Conservation (phyloP, 2,329 filamentous ascomycete genomes). For the Pseudogymnoascus sp. region DNA sequence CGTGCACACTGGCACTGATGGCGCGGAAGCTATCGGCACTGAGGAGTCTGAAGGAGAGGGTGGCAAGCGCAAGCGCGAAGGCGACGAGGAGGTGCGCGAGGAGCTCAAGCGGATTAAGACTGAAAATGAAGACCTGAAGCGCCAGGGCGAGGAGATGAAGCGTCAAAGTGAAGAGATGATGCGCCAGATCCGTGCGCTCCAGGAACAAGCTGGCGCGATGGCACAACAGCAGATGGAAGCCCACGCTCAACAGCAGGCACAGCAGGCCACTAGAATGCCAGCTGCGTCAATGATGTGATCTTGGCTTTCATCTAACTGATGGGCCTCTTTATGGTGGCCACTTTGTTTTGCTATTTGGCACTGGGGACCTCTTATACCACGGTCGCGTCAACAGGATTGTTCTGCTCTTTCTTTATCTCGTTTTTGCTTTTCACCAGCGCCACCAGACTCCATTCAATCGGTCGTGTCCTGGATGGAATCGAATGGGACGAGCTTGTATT, state of each 20-base stretch:
- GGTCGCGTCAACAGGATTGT: neutral
- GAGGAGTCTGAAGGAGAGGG: slow-evolving; percentile 38
- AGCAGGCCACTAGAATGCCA: slow-evolving; percentile 10
- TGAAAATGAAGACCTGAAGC: slow-evolving; percentile 56
- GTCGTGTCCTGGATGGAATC: slow-evolving; percentile 1
- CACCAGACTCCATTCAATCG: neutral
- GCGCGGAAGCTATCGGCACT: slow-evolving; percentile 30
- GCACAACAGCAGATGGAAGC: slow-evolving; percentile 4
- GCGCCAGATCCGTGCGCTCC: slow-evolving; percentile 14
- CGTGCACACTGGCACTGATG: slow-evolving; percentile 61
- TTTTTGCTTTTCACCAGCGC: neutral
- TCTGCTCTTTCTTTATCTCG: neutral
- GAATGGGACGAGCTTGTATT: slow-evolving; percentile 4
- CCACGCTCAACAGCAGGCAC: slow-evolving; percentile 3
- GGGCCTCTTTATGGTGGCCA: neutral
- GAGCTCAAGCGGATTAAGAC: slow-evolving; percentile 61
- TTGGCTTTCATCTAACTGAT: neutral
- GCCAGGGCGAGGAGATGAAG: slow-evolving; percentile 44
- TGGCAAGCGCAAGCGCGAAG: slow-evolving; percentile 41
- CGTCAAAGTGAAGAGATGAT: slow-evolving; percentile 19
- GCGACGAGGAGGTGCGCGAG: slow-evolving; percentile 43
- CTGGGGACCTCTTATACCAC: neutral
- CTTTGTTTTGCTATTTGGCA: neutral
- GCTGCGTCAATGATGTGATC: slow-evolving; percentile 10
- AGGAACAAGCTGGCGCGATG: slow-evolving; percentile 1